Evolutionary conservation across 2,329 filamentous ascomycete species (phyloP).

Genomic region (Epichloe elymi): DNA sequence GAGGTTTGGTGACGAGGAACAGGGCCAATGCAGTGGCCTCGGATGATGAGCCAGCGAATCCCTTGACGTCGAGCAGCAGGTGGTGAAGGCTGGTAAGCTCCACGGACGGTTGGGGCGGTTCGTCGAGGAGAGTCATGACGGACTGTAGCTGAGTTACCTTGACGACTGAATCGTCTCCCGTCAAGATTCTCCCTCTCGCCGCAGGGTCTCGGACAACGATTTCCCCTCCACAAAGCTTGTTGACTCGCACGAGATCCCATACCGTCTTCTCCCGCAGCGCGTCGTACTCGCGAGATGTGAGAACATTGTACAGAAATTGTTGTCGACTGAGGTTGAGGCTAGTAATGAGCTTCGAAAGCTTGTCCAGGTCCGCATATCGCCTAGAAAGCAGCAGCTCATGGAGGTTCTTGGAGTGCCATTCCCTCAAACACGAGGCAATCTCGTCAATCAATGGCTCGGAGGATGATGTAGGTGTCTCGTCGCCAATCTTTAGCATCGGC

Average conservation of each 20-base stretch:
- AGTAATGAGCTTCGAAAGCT: slow-evolving; percentile 66
- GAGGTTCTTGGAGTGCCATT: slow-evolving; percentile 97
- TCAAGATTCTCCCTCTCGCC: slow-evolving; percentile 72
- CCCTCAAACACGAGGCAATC: slow-evolving; percentile 87
- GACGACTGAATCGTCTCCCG: slow-evolving; percentile 84
- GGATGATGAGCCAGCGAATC: slow-evolving; percentile 63
- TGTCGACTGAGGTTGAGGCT: slow-evolving; percentile 75
- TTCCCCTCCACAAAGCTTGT: slow-evolving; percentile 86
- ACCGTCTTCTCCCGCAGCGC: slow-evolving; percentile 76
- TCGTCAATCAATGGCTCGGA: slow-evolving; percentile 92
- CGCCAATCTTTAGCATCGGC: slow-evolving; percentile 93
- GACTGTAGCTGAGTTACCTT: slow-evolving; percentile 86
- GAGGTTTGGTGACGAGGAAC: slow-evolving; percentile 60
- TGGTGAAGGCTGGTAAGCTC: slow-evolving; percentile 68
- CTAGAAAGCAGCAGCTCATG: slow-evolving; percentile 79
- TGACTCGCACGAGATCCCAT: slow-evolving; percentile 88
- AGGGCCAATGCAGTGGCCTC: slow-evolving; percentile 65
- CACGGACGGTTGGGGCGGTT: slow-evolving; percentile 53
- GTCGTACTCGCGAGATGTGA: slow-evolving; percentile 76
- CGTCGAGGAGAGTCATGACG: slow-evolving; percentile 85
- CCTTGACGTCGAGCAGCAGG: slow-evolving; percentile 70
- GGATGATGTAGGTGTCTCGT: slow-evolving; percentile 82
- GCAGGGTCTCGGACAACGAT: slow-evolving; percentile 87
- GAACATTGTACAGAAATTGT: slow-evolving; percentile 85
- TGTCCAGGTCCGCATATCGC: slow-evolving; percentile 69